Evolutionary conservation across 164 flowering plant genomes (phyloP), one percentile per base, ranked within the genome.

Genomic region (Saururus chinensis): DNA sequence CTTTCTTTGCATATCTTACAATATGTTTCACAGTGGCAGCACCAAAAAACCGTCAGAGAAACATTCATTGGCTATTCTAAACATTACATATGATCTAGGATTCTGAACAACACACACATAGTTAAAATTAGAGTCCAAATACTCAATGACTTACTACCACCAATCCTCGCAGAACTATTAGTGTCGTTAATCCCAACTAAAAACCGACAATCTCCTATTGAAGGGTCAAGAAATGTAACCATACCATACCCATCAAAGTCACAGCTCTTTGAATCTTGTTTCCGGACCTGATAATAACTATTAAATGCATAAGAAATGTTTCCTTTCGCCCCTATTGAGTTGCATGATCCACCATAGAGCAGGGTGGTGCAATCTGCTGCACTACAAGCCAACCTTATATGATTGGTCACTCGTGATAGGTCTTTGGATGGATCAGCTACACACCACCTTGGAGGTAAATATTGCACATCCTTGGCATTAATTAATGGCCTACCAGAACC

Each of bases 401-500:
- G 96, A 69, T 82, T 80, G 3, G 73, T 54, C 56, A 87, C 88
- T 40, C 58, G 72, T 54, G 82, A 65, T 7, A 89, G 79, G 67
- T 87, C 92, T 70, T 65, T 76, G 0, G 72, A 60, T 2, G 93
- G 93, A 70, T 86, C 68, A 51, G 96, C 98, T 49, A 92, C 79
- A 56, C 98, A 92, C 98, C 98, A 92, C 65, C 95, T 76, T 9
- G 84, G 75, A 1, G 98, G 98, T 19, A 92, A 87, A 75, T 92
- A 92, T 64, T 76, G 56, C 16, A 89, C 95, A 49, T 84, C 73
- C 67, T 61, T 82, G 13, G 96, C 96, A 71, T 86, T 85, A 73
- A 76, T 84, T 69, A 92, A 60, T 12, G 60, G 35, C 42, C 71
- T 75, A 63, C 98, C 96, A 59, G 76, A 51, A 4, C 92, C 98